These are phyloP conservation scores for Phytophthora sojae DNA, from an alignment of 352 stramenopile species.

Conservation along the genomic window DNA sequence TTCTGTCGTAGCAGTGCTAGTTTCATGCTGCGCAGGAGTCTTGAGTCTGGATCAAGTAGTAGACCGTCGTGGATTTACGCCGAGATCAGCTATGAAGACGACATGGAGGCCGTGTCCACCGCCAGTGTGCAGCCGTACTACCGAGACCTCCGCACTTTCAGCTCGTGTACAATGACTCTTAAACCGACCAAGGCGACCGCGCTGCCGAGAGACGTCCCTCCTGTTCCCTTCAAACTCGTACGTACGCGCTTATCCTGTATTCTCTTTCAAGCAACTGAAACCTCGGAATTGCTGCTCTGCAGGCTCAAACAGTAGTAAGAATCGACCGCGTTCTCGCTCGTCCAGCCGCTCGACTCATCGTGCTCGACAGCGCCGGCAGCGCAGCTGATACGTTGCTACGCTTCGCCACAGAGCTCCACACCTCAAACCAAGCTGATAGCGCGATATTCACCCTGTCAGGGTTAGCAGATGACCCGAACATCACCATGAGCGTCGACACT, in stretches of 20 bases:
- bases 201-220: constrained; percentile 28
- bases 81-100: constrained; percentile 50
- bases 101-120: constrained; percentile 16
- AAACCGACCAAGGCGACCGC: background rate
- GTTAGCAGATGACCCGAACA: constrained; percentile 22
- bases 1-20: constrained; percentile 15
- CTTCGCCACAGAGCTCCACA: constrained; percentile 20
- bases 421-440: background rate
- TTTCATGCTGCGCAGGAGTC: constrained; percentile 27
- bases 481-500: background rate
- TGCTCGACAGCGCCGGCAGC: constrained; percentile 41
- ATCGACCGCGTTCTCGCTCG: constrained; percentile 57
- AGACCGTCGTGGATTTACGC: constrained; percentile 55
- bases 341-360: constrained; percentile 46
- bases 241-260: constrained; percentile 3
- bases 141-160: constrained; percentile 37
- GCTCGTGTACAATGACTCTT: constrained; percentile 6
- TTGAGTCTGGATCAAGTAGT: constrained; percentile 3
- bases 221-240: constrained; percentile 50
- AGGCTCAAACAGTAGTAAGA: constrained; percentile 42
- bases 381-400: constrained; percentile 50
- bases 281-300: background rate
- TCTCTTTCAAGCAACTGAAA: background rate
- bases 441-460: constrained; percentile 44
- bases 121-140: constrained; percentile 45